Conservation (phyloP, 768 basidiomycete genomes). For the Lyophyllum atratum region DNA sequence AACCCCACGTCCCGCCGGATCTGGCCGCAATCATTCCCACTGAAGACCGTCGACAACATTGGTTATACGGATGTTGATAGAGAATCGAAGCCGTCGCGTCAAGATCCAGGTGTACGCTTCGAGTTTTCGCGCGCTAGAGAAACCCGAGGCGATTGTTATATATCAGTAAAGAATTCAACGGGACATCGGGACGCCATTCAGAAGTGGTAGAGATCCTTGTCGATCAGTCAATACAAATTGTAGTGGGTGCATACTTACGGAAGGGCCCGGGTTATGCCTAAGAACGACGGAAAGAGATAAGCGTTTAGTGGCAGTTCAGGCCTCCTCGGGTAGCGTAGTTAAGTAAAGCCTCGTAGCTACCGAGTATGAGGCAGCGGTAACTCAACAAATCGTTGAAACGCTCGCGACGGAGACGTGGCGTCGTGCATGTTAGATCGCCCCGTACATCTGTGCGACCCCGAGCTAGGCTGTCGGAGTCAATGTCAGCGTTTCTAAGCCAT, state of each 20-base stretch:
- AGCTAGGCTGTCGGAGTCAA: neutral
- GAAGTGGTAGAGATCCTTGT: neutral
- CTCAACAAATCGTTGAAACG: neutral
- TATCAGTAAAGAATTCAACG: neutral
- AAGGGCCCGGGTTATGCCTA: neutral
- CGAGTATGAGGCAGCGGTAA: neutral
- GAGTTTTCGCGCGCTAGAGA: neutral
- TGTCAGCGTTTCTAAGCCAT: neutral
- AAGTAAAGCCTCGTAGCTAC: neutral
- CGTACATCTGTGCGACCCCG: neutral
- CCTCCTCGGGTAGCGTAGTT: neutral
- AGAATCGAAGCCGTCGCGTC: neutral
- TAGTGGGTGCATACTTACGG: neutral
- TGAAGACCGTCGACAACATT: too few species aligned
- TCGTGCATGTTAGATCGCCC: neutral
- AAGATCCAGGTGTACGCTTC: neutral
- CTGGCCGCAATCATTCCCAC: neutral
- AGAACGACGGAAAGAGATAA: neutral
- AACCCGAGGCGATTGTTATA: neutral
- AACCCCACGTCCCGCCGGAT: neutral
- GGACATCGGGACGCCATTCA: neutral
- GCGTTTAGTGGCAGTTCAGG: neutral
- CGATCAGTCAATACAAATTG: neutral
- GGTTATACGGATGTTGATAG: neutral
- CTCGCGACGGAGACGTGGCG: neutral